These are phyloP conservation scores for Cyclotella choctawhatcheeana DNA, from an alignment of 108 stramenopile species.

Conservation along the genomic window DNA sequence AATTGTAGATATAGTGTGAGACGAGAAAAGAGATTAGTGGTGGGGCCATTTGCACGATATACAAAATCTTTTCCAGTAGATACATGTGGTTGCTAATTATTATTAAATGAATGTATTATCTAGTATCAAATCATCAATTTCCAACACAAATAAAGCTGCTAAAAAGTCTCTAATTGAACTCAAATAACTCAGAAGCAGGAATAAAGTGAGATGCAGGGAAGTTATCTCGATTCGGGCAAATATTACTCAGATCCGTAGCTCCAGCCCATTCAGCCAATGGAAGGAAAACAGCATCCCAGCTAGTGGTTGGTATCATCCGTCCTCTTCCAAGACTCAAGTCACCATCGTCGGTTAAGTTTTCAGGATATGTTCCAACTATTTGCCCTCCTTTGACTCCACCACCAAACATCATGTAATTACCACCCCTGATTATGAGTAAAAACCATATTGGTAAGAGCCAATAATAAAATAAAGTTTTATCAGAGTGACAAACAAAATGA, in stretches of 20 bases:
- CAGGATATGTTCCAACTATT: constrained; percentile 49
- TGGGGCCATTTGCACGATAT: no score
- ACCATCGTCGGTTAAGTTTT: constrained; percentile 31
- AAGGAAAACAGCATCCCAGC: constrained; percentile 61
- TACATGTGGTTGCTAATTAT: no score
- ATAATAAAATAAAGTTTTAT: not conserved
- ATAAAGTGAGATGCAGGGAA: constrained; percentile 39
- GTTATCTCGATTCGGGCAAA: constrained; percentile 41
- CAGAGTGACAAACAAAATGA: constrained; percentile 3
- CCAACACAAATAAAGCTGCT: no score
- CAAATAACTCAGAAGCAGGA: constrained; percentile 28
- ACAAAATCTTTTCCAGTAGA: no score
- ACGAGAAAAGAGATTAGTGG: no score
- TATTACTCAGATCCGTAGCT: constrained; percentile 27
- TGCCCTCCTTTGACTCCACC: constrained; percentile 55
- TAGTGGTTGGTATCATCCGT: constrained; percentile 52
- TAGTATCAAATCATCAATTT: no score
- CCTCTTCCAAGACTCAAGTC: constrained; percentile 49
- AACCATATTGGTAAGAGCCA: no score
- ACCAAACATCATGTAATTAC: constrained; percentile 56
- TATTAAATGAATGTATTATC: no score
- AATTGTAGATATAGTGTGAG: no score
- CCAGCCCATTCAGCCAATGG: constrained; percentile 55
- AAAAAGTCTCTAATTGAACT: not conserved
- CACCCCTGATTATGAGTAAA: no score